A percentile compares a stretch with the other conserved stretches of the same genome.
Evolutionary conservation across 1,284 basidiomycete genomes (phyloP).

Genomic region (Heterobasidion occidentale): DNA sequence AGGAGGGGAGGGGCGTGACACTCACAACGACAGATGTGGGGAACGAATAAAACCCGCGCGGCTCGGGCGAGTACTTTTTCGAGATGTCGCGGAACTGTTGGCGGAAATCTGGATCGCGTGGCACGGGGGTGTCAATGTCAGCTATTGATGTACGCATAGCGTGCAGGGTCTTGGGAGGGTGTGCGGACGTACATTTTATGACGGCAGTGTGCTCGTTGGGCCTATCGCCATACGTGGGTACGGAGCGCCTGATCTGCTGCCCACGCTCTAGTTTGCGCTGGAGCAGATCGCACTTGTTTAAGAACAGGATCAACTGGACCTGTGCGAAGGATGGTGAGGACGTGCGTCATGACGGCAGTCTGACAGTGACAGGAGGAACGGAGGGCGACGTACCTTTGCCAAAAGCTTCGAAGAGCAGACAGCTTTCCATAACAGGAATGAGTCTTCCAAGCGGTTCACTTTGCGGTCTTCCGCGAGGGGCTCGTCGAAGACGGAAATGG

Average conservation of each 20-base stretch:
- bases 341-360: background rate
- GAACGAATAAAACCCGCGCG: conserved; percentile 62
- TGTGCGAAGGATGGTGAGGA: background rate
- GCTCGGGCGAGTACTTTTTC: conserved; percentile 29
- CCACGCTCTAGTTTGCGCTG: conserved; percentile 59
- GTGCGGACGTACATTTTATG: conserved; percentile 22
- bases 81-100: conserved; percentile 34
- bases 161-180: background rate
- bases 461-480: conserved; percentile 32
- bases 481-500: conserved; percentile 34
- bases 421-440: conserved; percentile 31
- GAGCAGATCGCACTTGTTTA: conserved; percentile 47
- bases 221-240: conserved; percentile 31
- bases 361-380: background rate
- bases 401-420: conserved; percentile 32
- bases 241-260: conserved; percentile 47
- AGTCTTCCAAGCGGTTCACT: conserved; percentile 36
- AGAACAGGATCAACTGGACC: conserved; percentile 26
- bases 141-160: too few relatives aligned
- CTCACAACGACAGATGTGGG: conserved; percentile 67
- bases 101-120: conserved; percentile 24
- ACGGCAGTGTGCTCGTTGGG: conserved; percentile 27
- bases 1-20: conserved; percentile 5
- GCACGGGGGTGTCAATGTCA: too few relatives aligned
- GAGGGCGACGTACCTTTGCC: conserved; percentile 15